A percentile compares a stretch with the other conserved stretches of the same genome.
Conservation (phyloP, 768 basidiomycete genomes). For the Lactifluus volemus region DNA sequence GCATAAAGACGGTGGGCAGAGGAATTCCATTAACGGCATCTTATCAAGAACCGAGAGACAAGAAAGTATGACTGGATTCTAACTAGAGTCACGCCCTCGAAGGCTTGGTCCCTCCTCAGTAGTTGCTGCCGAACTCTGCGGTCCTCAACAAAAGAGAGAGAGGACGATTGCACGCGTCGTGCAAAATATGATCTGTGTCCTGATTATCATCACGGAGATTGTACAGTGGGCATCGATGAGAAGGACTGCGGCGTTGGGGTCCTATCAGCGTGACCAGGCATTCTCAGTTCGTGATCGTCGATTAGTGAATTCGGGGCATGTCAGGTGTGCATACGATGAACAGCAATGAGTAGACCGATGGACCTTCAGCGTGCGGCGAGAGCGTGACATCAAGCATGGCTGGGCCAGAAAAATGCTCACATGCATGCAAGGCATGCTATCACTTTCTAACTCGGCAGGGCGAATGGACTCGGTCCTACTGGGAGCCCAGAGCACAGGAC, state of each 20-base stretch:
- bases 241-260: neutral
- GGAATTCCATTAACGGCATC: neutral
- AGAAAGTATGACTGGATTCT: neutral
- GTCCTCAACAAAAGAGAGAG: neutral
- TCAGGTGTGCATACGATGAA: neutral
- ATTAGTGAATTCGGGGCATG: neutral
- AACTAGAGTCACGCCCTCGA: neutral
- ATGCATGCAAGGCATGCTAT: conserved; percentile 9
- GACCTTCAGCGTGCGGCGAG: neutral
- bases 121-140: neutral
- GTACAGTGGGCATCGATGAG: neutral
- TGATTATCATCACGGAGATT: neutral
- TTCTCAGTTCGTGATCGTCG: neutral
- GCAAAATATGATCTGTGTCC: neutral
- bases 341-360: neutral
- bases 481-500: neutral
- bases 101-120: neutral
- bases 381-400: neutral
- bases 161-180: neutral
- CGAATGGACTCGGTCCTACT: neutral
- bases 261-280: neutral
- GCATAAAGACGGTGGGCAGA: neutral
- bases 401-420: neutral
- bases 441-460: conserved; percentile 1
- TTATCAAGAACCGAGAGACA: neutral